Conservation (phyloP, 108 stramenopile species). For the Nitzschia palea region DNA sequence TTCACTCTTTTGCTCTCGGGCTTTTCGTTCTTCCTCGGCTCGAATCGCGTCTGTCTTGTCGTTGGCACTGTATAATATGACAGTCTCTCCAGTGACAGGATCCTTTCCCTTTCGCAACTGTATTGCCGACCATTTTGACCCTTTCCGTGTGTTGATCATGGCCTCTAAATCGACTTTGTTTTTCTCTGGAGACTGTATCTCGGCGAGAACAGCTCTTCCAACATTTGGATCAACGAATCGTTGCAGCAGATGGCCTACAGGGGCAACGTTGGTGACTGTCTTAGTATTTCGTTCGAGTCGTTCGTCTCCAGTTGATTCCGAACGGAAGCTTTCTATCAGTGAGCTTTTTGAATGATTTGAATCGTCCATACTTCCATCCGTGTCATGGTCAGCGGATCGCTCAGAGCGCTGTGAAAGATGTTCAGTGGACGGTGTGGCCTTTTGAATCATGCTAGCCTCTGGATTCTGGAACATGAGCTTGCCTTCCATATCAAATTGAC, state of each 20-base stretch:
- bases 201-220: conserved; percentile 23
- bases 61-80: conserved; percentile 33
- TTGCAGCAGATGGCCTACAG: conserved; percentile 10
- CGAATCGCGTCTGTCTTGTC: conserved; percentile 34
- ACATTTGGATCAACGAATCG: conserved; percentile 33
- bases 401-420: too few species aligned
- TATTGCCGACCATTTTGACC: conserved; percentile 34
- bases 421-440: too few species aligned
- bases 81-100: conserved; percentile 31
- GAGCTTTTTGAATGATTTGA: too few species aligned
- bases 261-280: too few species aligned
- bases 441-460: conserved; percentile 18
- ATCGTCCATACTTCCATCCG: too few species aligned
- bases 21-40: conserved; percentile 32
- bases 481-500: conserved; percentile 48
- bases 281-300: too few species aligned
- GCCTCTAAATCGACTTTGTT: conserved; percentile 27
- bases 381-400: too few species aligned
- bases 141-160: conserved; percentile 20
- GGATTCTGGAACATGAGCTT: conserved; percentile 50
- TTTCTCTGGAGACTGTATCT: conserved; percentile 2
- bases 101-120: conserved; percentile 37
- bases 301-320: too few species aligned
- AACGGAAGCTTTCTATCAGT: too few species aligned
- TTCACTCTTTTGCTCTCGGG: conserved; percentile 25